Percentiles rank a stretch among this genome's conserved stretches.
Evolutionary conservation across 2,329 filamentous ascomycete genomes (phyloP).

Genomic region (Neofusicoccum parvum): DNA sequence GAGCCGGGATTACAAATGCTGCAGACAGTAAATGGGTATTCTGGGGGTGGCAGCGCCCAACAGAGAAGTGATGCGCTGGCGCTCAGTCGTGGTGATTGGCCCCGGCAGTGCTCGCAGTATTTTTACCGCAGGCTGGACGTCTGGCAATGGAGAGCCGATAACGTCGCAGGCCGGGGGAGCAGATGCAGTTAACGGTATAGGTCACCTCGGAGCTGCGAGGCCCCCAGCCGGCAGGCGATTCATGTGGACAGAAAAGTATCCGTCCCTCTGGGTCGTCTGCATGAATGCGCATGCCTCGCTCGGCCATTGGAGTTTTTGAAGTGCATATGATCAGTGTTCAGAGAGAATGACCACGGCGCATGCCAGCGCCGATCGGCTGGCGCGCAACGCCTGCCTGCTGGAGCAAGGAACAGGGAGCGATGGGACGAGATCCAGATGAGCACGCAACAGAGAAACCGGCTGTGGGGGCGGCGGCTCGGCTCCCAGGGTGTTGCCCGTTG

Average conservation of each 20-base stretch:
- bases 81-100: background rate
- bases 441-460: background rate
- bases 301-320: background rate
- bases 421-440: background rate
- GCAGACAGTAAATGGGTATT: background rate
- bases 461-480: conserved; percentile 9
- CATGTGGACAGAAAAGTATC: conserved; percentile 11
- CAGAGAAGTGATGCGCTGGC: conserved; percentile 1
- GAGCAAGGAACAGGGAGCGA: background rate
- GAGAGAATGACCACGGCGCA: background rate
- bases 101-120: background rate
- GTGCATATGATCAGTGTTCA: background rate
- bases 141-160: background rate
- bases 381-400: background rate
- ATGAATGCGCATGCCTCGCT: conserved; percentile 1
- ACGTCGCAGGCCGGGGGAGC: conserved; percentile 1
- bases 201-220: background rate
- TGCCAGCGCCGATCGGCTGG: background rate
- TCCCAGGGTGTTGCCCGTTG: conserved; percentile 9
- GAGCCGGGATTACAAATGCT: conserved; percentile 5
- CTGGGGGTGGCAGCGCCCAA: background rate
- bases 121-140: background rate
- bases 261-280: background rate
- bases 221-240: conserved; percentile 3
- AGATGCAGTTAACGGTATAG: conserved; percentile 6